Conservation (phyloP, 2,329 filamentous ascomycete genomes). For the Phaeosphaeriaceae sp. region DNA sequence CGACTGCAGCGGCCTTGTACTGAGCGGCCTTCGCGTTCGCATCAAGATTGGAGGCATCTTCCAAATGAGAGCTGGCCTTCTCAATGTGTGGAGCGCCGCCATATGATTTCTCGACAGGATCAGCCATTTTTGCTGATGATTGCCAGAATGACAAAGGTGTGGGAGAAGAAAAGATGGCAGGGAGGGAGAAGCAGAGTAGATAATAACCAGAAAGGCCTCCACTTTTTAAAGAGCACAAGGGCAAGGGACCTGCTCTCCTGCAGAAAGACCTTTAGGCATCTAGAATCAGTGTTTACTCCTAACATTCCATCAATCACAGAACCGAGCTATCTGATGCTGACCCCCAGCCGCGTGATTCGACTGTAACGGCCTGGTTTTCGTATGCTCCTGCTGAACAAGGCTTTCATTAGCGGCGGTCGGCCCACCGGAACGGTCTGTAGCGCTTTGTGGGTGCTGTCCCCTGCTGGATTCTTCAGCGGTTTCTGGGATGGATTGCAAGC, state of each 20-base stretch:
- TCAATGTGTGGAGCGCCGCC: slow-evolving; percentile 20
- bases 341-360: slow-evolving; percentile 17
- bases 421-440: slow-evolving; percentile 24
- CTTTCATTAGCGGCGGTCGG: slow-evolving; percentile 25
- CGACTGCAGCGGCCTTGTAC: slow-evolving; percentile 61
- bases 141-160: slow-evolving; percentile 18
- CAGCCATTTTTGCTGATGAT: slow-evolving; percentile 31
- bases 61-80: slow-evolving; percentile 30
- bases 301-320: slow-evolving; percentile 34
- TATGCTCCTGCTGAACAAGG: slow-evolving; percentile 17
- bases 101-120: slow-evolving; percentile 26
- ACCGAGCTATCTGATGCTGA: slow-evolving; percentile 15
- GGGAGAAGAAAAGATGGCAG: slow-evolving; percentile 17
- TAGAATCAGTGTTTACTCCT: slow-evolving; percentile 12
- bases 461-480: slow-evolving; percentile 9
- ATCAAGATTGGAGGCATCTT: slow-evolving; percentile 31
- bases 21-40: slow-evolving; percentile 50
- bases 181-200: not conserved
- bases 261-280: slow-evolving; percentile 11
- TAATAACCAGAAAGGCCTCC: slow-evolving; percentile 11
- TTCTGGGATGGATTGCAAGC: slow-evolving; percentile 13
- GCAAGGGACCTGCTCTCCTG: slow-evolving; percentile 9
- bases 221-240: slow-evolving; percentile 29
- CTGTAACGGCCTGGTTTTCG: slow-evolving; percentile 18
- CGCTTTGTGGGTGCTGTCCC: slow-evolving; percentile 18